A percentile compares a stretch with the other conserved stretches of the same genome.
phyloP scores from a whole-genome alignment of 2,329 filamentous ascomycete genomes.

The Parastagonospora avenae region DNA sequence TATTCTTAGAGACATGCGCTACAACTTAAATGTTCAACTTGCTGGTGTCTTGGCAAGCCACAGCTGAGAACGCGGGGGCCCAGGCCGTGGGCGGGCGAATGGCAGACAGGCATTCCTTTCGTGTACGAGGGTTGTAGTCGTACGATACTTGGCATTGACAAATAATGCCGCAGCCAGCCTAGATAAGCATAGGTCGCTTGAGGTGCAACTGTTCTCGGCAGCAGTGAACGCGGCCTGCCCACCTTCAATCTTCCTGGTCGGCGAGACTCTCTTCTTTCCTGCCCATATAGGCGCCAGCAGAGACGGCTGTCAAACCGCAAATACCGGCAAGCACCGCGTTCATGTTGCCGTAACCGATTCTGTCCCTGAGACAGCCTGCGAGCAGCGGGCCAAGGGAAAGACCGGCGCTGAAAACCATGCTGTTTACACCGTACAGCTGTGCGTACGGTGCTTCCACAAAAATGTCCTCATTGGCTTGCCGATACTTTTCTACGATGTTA shows the following conservation, averaged over 20 bases:
- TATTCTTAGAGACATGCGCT: background rate
- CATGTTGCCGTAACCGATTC: constrained; percentile 64
- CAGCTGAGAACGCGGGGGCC: background rate
- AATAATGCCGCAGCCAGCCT: too few relatives aligned
- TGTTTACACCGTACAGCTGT: constrained; percentile 68
- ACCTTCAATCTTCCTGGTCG: background rate
- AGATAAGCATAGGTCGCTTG: too few relatives aligned
- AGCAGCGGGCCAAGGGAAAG: constrained; percentile 65
- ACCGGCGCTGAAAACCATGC: constrained; percentile 65
- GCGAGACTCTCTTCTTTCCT: background rate
- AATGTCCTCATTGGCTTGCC: constrained; percentile 59
- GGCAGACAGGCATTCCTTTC: background rate
- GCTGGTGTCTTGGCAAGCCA: background rate
- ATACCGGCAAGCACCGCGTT: constrained; percentile 56
- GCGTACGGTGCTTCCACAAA: constrained; percentile 66
- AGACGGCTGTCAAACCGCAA: constrained; percentile 50
- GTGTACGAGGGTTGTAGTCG: background rate
- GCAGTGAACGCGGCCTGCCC: too few relatives aligned
- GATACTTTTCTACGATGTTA: constrained; percentile 60
- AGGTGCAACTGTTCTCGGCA: too few relatives aligned
- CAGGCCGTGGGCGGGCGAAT: background rate
- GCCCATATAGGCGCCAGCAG: constrained; percentile 55
- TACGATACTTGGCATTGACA: too few relatives aligned
- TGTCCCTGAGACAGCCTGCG: constrained; percentile 58
- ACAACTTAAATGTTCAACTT: background rate